A percentile compares a stretch with the other conserved stretches of the same genome.
These are phyloP conservation scores for Erysiphe pulchra DNA, from an alignment of 2,329 filamentous ascomycete genomes.

Conservation along the genomic window DNA sequence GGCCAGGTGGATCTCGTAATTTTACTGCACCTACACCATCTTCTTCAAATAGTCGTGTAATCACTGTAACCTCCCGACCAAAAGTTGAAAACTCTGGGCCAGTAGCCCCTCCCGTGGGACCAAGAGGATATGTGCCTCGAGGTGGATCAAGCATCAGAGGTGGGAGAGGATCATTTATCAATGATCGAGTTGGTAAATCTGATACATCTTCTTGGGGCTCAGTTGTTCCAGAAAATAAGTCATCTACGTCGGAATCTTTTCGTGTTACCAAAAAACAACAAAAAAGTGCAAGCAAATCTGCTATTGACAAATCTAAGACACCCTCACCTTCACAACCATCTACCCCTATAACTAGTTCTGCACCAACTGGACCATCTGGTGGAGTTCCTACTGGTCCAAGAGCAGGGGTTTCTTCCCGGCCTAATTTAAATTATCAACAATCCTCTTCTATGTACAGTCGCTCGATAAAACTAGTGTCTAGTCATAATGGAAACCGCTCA, in stretches of 20 bases:
- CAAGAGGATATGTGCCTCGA: slow-evolving; percentile 12
- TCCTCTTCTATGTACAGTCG: slow-evolving; percentile 7
- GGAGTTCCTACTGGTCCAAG: slow-evolving; percentile 12
- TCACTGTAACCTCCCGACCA: not conserved
- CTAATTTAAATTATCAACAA: slow-evolving; percentile 5
- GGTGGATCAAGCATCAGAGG: slow-evolving; percentile 9
- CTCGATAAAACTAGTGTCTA: slow-evolving; percentile 1
- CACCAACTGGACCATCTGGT: slow-evolving; percentile 10
- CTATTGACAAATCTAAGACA: slow-evolving; percentile 7
- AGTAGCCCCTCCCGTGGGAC: slow-evolving; percentile 12
- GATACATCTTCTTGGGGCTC: slow-evolving; percentile 10
- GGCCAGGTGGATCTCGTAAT: slow-evolving; percentile 11
- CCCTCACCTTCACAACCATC: slow-evolving; percentile 10
- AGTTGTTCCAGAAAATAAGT: slow-evolving; percentile 6
- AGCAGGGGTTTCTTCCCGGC: slow-evolving; percentile 9
- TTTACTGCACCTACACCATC: slow-evolving; percentile 8
- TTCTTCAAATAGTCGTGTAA: not conserved
- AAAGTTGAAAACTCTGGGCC: slow-evolving; percentile 4
- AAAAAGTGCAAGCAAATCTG: slow-evolving; percentile 4
- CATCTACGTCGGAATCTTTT: not conserved
- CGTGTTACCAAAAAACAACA: not conserved
- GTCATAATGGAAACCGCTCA: slow-evolving; percentile 8
- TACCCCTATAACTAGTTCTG: slow-evolving; percentile 5
- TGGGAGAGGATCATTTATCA: slow-evolving; percentile 10
- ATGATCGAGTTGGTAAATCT: slow-evolving; percentile 8